A percentile compares a stretch with the other conserved stretches of the same genome.
Conservation (phyloP, 345 rosid species). For the Rubroshorea leprosula region DNA sequence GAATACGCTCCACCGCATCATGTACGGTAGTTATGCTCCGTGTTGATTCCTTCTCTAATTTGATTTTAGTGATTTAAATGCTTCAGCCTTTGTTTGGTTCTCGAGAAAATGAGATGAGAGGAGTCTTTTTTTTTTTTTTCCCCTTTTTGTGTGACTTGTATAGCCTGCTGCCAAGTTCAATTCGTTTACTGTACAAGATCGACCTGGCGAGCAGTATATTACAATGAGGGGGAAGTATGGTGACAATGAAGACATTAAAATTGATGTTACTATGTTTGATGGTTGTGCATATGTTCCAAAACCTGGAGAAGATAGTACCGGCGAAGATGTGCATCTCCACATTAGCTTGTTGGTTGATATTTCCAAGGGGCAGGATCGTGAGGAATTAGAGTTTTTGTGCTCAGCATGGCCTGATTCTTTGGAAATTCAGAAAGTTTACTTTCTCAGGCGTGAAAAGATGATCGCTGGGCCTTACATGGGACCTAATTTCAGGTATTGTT, state of each 20-base stretch:
- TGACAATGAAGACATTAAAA: constrained; percentile 37
- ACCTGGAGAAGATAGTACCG: constrained; percentile 40
- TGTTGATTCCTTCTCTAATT: not conserved
- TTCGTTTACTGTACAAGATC: constrained; percentile 48
- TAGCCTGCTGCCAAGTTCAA: constrained; percentile 45
- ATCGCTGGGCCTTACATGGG: constrained; percentile 48
- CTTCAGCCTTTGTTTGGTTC: not conserved
- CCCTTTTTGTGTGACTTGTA: constrained; percentile 1
- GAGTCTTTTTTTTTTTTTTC: not conserved
- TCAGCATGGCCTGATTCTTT: not conserved
- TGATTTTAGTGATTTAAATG: not conserved
- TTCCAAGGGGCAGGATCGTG: constrained; percentile 32
- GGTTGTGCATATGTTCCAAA: constrained; percentile 37
- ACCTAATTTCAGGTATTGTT: constrained; percentile 48
- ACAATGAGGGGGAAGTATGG: constrained; percentile 40
- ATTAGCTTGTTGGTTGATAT: constrained; percentile 46
- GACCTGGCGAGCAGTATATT: constrained; percentile 45
- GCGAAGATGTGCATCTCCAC: constrained; percentile 41
- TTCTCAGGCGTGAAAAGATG: constrained; percentile 28
- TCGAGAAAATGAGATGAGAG: not conserved
- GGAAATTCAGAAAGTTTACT: constrained; percentile 46
- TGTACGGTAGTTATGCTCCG: not conserved
- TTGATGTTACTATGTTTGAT: constrained; percentile 63
- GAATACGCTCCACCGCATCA: not conserved
- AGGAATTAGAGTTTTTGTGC: constrained; percentile 42